Evolutionary conservation across 2,329 filamentous ascomycete species (phyloP).

Genomic region (Grosmannia penicillata): DNA sequence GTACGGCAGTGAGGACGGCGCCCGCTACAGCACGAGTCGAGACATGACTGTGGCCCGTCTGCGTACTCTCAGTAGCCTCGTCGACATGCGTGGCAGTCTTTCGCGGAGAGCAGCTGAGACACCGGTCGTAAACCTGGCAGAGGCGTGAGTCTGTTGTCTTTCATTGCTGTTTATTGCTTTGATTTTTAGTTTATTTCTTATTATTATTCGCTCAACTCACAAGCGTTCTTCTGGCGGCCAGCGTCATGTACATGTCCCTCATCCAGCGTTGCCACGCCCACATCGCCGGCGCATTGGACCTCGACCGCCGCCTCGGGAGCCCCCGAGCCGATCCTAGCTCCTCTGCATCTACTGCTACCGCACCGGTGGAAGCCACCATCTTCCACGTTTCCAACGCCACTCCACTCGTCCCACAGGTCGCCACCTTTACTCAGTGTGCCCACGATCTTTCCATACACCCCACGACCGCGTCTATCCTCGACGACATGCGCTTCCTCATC

Average conservation of each 20-base stretch:
- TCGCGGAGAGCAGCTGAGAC: constrained; percentile 27
- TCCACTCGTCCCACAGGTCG: constrained; percentile 27
- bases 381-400: constrained; percentile 31
- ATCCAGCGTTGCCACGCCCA: constrained; percentile 26
- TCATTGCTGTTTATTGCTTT: background rate
- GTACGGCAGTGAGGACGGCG: constrained; percentile 34
- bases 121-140: constrained; percentile 30
- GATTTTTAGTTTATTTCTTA: constrained; percentile 8
- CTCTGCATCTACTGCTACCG: too few relatives aligned
- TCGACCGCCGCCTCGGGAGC: constrained; percentile 23
- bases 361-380: too few relatives aligned
- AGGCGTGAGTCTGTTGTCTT: constrained; percentile 24
- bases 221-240: too few relatives aligned
- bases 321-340: background rate
- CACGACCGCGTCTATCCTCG: constrained; percentile 32
- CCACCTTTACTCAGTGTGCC: constrained; percentile 25
- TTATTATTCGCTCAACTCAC: background rate
- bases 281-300: constrained; percentile 33
- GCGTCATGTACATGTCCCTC: constrained; percentile 7
- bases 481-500: constrained; percentile 34
- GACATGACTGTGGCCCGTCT: too few relatives aligned
- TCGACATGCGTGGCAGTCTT: constrained; percentile 31
- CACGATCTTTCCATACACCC: constrained; percentile 28
- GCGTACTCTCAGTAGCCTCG: constrained; percentile 31
- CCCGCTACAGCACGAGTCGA: too few relatives aligned